These are phyloP conservation scores for Ophiostoma australiae DNA, from an alignment of 2,329 filamentous ascomycete species.

Conservation along the genomic window DNA sequence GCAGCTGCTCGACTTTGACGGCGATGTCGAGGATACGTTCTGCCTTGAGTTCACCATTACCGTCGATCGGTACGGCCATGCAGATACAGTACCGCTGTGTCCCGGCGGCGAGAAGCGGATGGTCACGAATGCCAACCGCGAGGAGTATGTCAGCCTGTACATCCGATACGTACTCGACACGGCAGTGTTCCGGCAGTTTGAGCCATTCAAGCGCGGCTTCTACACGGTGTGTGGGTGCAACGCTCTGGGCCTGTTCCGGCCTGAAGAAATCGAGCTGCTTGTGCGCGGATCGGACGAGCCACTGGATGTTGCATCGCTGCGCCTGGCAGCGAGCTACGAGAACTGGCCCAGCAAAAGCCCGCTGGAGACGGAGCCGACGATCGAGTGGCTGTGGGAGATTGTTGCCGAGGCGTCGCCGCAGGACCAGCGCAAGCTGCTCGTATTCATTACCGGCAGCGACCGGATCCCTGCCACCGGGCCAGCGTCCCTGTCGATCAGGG, in stretches of 20 bases:
- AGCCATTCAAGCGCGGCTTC: constrained; percentile 90
- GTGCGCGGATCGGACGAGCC: constrained; percentile 79
- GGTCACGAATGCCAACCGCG: constrained; percentile 78
- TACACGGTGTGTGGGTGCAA: constrained; percentile 89
- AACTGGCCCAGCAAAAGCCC: constrained; percentile 63
- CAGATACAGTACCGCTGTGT: constrained; percentile 64
- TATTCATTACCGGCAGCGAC: constrained; percentile 87
- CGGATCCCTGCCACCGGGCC: constrained; percentile 85
- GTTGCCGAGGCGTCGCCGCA: constrained; percentile 61
- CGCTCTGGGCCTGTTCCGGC: constrained; percentile 77
- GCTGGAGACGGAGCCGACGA: constrained; percentile 57
- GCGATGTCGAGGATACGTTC: constrained; percentile 75
- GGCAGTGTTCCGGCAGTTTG: constrained; percentile 75
- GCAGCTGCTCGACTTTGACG: constrained; percentile 75
- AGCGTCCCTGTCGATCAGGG: constrained; percentile 69
- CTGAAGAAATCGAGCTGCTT: constrained; percentile 86
- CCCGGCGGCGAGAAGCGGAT: constrained; percentile 65
- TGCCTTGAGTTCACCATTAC: constrained; percentile 77
- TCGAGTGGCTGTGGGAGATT: constrained; percentile 85
- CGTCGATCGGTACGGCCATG: constrained; percentile 69
- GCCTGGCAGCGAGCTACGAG: constrained; percentile 74
- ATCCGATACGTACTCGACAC: constrained; percentile 74
- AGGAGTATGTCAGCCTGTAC: constrained; percentile 83
- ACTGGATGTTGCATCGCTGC: constrained; percentile 70
- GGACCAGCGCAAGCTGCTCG: constrained; percentile 72